Evolutionary conservation across 495 filamentous ascomycete genomes (phyloP).

Genomic region (Aspergillus sparsus): DNA sequence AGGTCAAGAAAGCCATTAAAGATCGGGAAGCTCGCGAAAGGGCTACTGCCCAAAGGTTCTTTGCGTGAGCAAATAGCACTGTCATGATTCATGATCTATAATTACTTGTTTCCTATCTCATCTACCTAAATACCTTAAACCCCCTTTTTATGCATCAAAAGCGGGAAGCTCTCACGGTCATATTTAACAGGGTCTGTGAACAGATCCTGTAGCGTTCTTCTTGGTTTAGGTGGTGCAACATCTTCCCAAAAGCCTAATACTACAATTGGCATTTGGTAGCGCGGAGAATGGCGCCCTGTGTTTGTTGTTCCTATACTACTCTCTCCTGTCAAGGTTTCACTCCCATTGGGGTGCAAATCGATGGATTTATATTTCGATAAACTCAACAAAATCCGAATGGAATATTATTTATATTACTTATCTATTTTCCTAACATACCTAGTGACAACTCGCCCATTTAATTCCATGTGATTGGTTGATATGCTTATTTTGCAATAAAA

Average conservation of each 20-base stretch:
- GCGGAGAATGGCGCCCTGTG: slow-evolving; percentile 18
- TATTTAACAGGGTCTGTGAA: not conserved
- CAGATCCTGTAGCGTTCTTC: slow-evolving; percentile 3
- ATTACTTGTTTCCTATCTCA: slow-evolving; percentile 12
- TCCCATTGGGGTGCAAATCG: not conserved
- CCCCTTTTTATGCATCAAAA: slow-evolving; percentile 19
- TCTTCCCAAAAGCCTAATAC: slow-evolving; percentile 12
- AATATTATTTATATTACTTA: no score
- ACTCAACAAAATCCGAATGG: not conserved
- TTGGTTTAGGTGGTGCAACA: slow-evolving; percentile 7
- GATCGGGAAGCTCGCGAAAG: slow-evolving; percentile 83
- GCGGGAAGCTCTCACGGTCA: not conserved
- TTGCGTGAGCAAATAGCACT: slow-evolving; percentile 45
- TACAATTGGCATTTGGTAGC: slow-evolving; percentile 19
- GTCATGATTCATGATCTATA: slow-evolving; percentile 39
- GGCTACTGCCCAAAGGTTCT: slow-evolving; percentile 86
- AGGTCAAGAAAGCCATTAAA: slow-evolving; percentile 72
- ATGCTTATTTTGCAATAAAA: no score
- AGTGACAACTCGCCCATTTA: no score
- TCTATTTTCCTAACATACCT: no score
- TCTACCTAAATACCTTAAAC: slow-evolving; percentile 1
- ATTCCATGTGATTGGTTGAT: no score
- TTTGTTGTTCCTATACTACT: slow-evolving; percentile 7
- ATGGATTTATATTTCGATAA: slow-evolving; percentile 1
- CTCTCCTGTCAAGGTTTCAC: not conserved